Percentiles rank a stretch among this genome's conserved stretches.
Evolutionary conservation across 164 flowering plant genomes (phyloP).

Genomic region (Piper betle): DNA sequence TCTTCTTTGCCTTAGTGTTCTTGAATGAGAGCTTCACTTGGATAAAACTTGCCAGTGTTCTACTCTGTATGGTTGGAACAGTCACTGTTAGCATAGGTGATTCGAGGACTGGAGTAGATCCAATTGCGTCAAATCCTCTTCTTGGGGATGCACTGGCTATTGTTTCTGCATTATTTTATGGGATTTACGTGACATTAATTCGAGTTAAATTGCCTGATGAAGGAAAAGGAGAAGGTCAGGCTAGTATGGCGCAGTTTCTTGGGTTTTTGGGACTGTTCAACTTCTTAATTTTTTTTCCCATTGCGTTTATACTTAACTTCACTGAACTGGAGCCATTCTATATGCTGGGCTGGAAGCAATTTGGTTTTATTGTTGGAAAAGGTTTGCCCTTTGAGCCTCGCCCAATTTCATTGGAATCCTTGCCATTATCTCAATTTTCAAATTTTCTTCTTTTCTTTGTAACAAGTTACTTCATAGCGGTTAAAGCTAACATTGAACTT

Average conservation of each 20-base stretch:
- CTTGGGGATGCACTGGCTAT: constrained; percentile 80
- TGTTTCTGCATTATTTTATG: constrained; percentile 67
- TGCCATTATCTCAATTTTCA: background rate
- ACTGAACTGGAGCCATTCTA: constrained; percentile 57
- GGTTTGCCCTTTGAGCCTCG: constrained; percentile 26
- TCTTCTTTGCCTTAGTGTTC: constrained; percentile 64
- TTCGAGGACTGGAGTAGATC: constrained; percentile 25
- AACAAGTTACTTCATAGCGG: background rate
- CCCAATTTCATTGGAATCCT: background rate
- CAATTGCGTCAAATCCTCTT: constrained; percentile 55
- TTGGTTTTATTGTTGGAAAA: constrained; percentile 76
- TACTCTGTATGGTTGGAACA: constrained; percentile 94
- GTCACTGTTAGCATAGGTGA: constrained; percentile 86
- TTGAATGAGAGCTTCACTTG: constrained; percentile 88
- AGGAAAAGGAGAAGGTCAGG: constrained; percentile 46
- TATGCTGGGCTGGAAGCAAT: constrained; percentile 54
- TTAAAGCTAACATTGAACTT: background rate
- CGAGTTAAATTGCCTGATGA: constrained; percentile 77
- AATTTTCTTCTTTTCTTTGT: background rate
- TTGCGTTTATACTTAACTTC: constrained; percentile 53
- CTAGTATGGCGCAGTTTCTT: constrained; percentile 90
- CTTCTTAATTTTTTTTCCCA: constrained; percentile 68
- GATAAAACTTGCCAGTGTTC: constrained; percentile 79
- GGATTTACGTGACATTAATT: constrained; percentile 76
- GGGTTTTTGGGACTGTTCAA: constrained; percentile 90